phyloP scores from a whole-genome alignment of 148 eudicot genomes.

The Agrostemma githago region DNA sequence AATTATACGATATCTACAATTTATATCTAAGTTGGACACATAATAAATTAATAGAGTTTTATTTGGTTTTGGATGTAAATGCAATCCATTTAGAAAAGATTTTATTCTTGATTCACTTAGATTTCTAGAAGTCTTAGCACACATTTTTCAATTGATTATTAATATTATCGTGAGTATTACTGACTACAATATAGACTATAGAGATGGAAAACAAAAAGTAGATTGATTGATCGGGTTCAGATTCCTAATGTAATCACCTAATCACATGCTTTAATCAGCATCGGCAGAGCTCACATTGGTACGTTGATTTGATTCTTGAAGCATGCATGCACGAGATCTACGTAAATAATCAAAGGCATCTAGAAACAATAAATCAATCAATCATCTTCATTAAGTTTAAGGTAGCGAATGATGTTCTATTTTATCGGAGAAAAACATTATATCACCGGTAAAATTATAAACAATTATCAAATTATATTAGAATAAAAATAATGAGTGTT shows the following conservation, averaged over 20 bases:
- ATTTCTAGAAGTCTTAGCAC: neutral
- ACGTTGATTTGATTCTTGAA: neutral
- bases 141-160: neutral
- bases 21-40: no score
- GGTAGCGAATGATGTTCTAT: no score
- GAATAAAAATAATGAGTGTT: no score
- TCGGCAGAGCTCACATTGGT: neutral
- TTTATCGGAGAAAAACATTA: no score
- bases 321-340: neutral
- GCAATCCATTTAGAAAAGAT: slow-evolving; percentile 14
- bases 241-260: neutral
- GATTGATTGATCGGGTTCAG: neutral
- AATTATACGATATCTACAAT: no score
- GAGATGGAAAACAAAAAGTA: neutral
- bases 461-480: no score
- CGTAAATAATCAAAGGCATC: no score
- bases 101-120: slow-evolving; percentile 3
- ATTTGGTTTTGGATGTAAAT: neutral
- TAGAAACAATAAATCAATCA: no score
- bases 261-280: neutral
- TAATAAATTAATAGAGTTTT: no score
- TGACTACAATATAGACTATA: neutral
- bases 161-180: neutral
- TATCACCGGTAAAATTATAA: no score
- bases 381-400: no score